Conservation (phyloP, 1,284 basidiomycete genomes). For the Boletus smithii region DNA sequence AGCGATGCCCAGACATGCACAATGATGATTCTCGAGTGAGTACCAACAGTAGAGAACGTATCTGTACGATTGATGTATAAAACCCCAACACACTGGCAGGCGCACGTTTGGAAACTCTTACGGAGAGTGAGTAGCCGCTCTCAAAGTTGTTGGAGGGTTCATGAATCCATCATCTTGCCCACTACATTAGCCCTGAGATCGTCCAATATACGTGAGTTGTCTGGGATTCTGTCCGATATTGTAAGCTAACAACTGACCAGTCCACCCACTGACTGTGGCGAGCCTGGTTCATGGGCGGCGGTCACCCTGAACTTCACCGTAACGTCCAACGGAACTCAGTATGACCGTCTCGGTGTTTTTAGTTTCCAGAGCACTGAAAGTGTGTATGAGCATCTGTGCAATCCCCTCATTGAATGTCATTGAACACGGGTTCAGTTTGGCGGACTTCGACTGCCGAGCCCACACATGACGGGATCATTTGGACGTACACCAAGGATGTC, state of each 20-base stretch:
- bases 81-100: conserved; percentile 38
- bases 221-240: background rate
- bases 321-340: conserved; percentile 77
- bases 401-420: background rate
- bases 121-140: conserved; percentile 46
- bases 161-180: conserved; percentile 5
- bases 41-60: conserved; percentile 6
- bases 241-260: conserved; percentile 33
- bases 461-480: conserved; percentile 66
- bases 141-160: background rate
- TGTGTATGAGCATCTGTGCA: conserved; percentile 31
- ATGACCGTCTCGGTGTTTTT: conserved; percentile 68
- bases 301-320: conserved; percentile 73
- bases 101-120: conserved; percentile 72
- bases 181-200: conserved; percentile 52
- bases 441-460: conserved; percentile 78
- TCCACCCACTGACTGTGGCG: conserved; percentile 71
- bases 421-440: conserved; percentile 50
- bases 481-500: conserved; percentile 76
- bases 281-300: conserved; percentile 68
- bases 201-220: conserved; percentile 57
- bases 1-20: conserved; percentile 58
- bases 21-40: conserved; percentile 61
- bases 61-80: background rate
- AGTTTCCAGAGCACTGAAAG: conserved; percentile 76